Base-by-base conservation (phyloP, 2,329 filamentous ascomycete genomes). In the Fusarium nelsonii region DNA sequence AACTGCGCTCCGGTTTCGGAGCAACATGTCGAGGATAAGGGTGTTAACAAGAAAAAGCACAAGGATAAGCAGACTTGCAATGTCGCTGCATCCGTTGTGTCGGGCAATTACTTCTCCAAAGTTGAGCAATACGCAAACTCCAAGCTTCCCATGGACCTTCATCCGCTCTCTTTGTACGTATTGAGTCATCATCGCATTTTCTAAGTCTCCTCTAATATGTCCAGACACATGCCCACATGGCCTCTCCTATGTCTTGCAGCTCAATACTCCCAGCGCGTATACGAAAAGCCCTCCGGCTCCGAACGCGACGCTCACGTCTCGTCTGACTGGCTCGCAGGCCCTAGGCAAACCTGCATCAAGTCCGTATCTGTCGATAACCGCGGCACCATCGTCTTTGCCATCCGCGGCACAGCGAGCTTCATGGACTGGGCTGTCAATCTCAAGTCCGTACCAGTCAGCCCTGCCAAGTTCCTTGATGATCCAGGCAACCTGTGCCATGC, bases 391-490 rank as follows among this genome's bases (percentile, higher is more conserved):
- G 91, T 97, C 12, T 92, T 97, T 73, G 92, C 93, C 15, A 92
- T 97, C 65, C 88, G 93, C 20, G 93, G 93, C 20, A 93, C 90
- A 1, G 88, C 92, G 26, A 91, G 88, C 8, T 92, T 96, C 71
- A 89, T 92, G 82, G 93, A 97, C 79, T 97, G 93, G 93, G 87
- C 91, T 3, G 91, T 96, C 45, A 97, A 97, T 77, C 85, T 96
- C 55, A 88, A 92, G 50, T 87, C 87, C 2, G 88, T 86, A 0
- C 92, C 92, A 0, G 83, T 86, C 0, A 84, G 88, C 2, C 92
- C 93, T 0, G 76, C 75, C 0, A 87, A 86, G 2, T 96, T 97
- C 75, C 83, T 97, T 28, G 93, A 97, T 74, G 93, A 97, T 71
- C 78, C 84, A 0, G 88, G 87, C 16, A 97, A 97, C 74, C 83